A percentile compares a stretch with the other conserved stretches of the same genome.
phyloP scores from a whole-genome alignment of 2,329 filamentous ascomycete genomes.

The Didymella exigua region DNA sequence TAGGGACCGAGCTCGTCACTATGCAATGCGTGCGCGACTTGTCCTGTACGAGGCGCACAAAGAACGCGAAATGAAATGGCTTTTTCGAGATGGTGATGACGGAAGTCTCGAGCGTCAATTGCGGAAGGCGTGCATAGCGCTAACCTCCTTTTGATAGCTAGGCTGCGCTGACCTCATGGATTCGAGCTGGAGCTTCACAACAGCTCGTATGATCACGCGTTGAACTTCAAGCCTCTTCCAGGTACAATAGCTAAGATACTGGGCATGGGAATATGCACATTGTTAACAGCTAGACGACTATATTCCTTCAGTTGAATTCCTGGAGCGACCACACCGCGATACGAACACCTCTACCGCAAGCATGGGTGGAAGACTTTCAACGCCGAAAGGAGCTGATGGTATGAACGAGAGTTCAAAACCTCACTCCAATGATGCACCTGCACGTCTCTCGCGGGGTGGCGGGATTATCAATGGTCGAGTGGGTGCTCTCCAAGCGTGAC shows the following conservation, averaged over 20 bases:
- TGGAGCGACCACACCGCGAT: background rate
- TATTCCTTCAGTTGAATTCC: background rate
- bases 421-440: slow-evolving; percentile 37
- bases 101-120: slow-evolving; percentile 18
- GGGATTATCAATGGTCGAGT: slow-evolving; percentile 48
- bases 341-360: background rate
- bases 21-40: slow-evolving; percentile 11
- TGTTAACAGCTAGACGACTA: background rate
- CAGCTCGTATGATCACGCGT: slow-evolving; percentile 15
- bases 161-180: slow-evolving; percentile 32
- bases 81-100: slow-evolving; percentile 29
- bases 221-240: slow-evolving; percentile 1
- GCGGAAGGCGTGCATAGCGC: slow-evolving; percentile 20
- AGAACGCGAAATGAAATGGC: slow-evolving; percentile 9
- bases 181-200: slow-evolving; percentile 18
- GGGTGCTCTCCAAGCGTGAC: background rate
- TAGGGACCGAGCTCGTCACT: background rate
- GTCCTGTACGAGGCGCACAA: slow-evolving; percentile 9
- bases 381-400: slow-evolving; percentile 52
- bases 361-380: slow-evolving; percentile 56
- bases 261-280: background rate
- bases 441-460: slow-evolving; percentile 36
- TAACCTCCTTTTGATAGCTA: slow-evolving; percentile 23
- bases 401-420: slow-evolving; percentile 50
- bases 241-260: background rate